Evolutionary conservation across 2,329 filamentous ascomycete genomes (phyloP), one percentile per base, ranked within the genome.

Genomic region (Lasiodiplodia citricola): DNA sequence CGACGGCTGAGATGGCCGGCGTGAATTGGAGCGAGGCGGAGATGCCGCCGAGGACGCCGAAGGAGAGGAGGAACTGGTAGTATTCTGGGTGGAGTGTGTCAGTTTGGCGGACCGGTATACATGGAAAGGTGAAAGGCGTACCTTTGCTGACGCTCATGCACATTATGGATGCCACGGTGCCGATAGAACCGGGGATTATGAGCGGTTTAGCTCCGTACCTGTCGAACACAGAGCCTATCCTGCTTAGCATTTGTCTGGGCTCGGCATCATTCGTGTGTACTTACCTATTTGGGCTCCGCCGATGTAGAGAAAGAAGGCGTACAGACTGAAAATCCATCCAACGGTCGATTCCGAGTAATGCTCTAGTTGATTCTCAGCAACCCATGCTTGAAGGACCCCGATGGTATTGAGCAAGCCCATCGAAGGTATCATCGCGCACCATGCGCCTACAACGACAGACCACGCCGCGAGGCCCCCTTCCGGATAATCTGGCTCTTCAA

Each of bases 381-480:
- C 76, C 76, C 78, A 82, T 2, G 80, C 77, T 68, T 83, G 77
- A 1, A 82, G 72, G 7, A 80, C 77, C 0, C 79, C 79, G 3
- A 81, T 71, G 3, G 75, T 80, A 31, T 82, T 82, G 66, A 81
- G 71, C 28, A 82, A 41, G 4, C 82, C 82, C 69, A 83, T 80
- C 5, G 76, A 77, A 13, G 78, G 77, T 37, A 80, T 73, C 70
- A 83, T 80, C n/a, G 76, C 75, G 72, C 77, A 81, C 73, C 78
- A 82, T 14, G 80, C 77, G 11, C 81, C 82, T 2, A 79, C 67
- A 0, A 83, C 82, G 2, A 83, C 80, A 0, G 80, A 74, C 80
- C 82, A 84, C 47, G 82, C 81, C 56, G 73, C 68, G 2, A 76
- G 68, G 1, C 82, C 82, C 18, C 82, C 82, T 70, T 84, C 83